Evolutionary conservation across 2,329 filamentous ascomycete species (phyloP).

Genomic region (Phaeomoniella chlamydospora): DNA sequence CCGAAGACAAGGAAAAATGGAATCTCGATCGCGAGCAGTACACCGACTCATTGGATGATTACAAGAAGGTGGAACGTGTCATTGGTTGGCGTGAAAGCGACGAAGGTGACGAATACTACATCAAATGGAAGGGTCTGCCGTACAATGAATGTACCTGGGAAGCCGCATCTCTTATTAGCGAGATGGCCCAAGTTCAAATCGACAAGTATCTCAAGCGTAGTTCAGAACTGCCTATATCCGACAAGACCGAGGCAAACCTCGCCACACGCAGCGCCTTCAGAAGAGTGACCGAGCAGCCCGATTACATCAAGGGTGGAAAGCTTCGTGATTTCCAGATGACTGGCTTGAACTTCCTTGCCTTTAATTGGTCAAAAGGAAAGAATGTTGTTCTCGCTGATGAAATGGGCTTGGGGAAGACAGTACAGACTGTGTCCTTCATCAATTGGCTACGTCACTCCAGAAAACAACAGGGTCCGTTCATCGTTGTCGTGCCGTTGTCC

Average conservation of each 20-base stretch:
- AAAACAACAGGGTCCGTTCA: constrained; percentile 81
- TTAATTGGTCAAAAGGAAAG: constrained; percentile 87
- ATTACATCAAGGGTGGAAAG: constrained; percentile 71
- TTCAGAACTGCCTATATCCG: constrained; percentile 65
- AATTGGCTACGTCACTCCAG: constrained; percentile 91
- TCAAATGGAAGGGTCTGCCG: constrained; percentile 92
- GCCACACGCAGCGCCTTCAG: constrained; percentile 60
- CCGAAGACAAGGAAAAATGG: constrained; percentile 84
- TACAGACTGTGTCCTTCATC: constrained; percentile 92
- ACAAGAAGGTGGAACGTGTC: constrained; percentile 82
- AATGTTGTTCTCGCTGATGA: constrained; percentile 97
- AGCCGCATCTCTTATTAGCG: constrained; percentile 55
- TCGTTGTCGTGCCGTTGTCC: constrained; percentile 92
- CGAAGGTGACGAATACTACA: constrained; percentile 71
- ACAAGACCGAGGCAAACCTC: constrained; percentile 60
- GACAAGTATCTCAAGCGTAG: constrained; percentile 80
- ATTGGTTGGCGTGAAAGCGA: constrained; percentile 73
- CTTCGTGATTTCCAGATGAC: constrained; percentile 87
- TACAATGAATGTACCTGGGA: constrained; percentile 98
- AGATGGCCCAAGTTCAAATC: constrained; percentile 74
- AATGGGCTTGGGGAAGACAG: constrained; percentile 97
- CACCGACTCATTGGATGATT: constrained; percentile 76
- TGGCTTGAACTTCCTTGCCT: constrained; percentile 85
- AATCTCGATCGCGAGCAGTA: constrained; percentile 88
- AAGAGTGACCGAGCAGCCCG: constrained; percentile 65